Evolutionary conservation across 169 alveolate species (phyloP), one percentile per base, ranked within the genome.

Genomic region (Eimeria maxima): DNA sequence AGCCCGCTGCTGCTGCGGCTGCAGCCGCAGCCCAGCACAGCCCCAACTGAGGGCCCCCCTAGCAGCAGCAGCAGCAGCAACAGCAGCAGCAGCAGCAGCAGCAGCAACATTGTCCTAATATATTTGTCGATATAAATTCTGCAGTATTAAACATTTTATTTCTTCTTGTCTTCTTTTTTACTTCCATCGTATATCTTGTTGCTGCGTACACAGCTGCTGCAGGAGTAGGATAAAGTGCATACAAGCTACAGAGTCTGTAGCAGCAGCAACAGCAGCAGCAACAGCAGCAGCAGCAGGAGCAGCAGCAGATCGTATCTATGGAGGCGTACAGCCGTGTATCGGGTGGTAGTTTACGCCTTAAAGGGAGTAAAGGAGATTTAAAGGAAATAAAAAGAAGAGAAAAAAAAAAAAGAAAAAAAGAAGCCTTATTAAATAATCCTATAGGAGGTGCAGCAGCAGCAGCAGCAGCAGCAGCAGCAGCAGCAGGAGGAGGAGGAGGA

Each of bases 51-150:
- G 38, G 38, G 24, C 74, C 74, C 74, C 24, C 74, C 24, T 22
- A 16, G 38, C 74, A 65, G 38, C 74, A n/a, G 74, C 74, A n/a
- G 33, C 74, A 10, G 33, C 74, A 65, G 18, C 74, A 22, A n/a
- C 74, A 65, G 74, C 74, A 65, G 74, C 74, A 65, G 74, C 74
- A 65, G 74, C 74, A 65, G 74, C 74, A n/a, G 74, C 74, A n/a
- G 74, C 20, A 5, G 74, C 74, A 8, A 4, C 74, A 65, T 10
- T 16, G 18, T 8, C 20, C 20, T n/a, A 8, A 5, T 8, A n/a
- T n/a, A 4, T n/a, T 8, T 4, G 74, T 65, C 74, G 6, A n/a
- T 4, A n/a, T n/a, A 50, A 5, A 50, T 50, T 50, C 57, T 50
- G 5, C 11, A 7, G 11, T 50, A 50, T 50, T 50, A 5, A 11